Conservation (phyloP, 2,329 filamentous ascomycete species). For the Xylariaceae sp. region DNA sequence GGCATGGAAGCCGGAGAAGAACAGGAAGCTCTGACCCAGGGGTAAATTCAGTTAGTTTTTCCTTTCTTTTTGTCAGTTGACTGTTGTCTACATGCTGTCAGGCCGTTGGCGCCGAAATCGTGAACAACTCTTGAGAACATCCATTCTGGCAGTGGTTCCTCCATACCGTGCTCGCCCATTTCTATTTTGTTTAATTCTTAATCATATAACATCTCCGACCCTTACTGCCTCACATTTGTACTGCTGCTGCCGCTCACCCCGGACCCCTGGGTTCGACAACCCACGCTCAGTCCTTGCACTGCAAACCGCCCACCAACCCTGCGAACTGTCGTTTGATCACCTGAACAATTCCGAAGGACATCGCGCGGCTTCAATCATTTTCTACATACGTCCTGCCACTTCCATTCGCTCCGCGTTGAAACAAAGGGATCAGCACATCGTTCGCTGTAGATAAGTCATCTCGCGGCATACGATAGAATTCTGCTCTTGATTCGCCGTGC, state of each 20-base stretch:
- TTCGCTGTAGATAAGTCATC: background rate
- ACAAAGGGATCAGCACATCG: too few relatives aligned
- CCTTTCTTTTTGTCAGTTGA: too few relatives aligned
- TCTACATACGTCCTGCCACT: too few relatives aligned
- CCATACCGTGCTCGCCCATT: background rate
- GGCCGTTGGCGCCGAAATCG: too few relatives aligned
- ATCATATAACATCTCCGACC: background rate
- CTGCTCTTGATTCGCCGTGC: background rate
- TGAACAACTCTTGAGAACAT: too few relatives aligned
- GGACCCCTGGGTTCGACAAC: background rate
- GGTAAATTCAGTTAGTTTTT: too few relatives aligned
- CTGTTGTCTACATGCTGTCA: too few relatives aligned
- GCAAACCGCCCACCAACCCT: background rate
- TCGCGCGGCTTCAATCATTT: too few relatives aligned
- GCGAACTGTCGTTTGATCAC: background rate
- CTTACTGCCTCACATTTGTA: background rate
- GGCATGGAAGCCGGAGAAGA: too few relatives aligned
- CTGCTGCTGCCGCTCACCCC: background rate
- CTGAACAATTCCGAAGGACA: too few relatives aligned
- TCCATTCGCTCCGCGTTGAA: too few relatives aligned
- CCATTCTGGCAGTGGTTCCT: conserved; percentile 5
- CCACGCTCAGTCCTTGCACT: background rate
- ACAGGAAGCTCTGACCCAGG: too few relatives aligned
- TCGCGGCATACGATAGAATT: background rate
- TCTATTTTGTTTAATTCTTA: conserved; percentile 1